Percentiles rank a stretch among this genome's conserved stretches.
phyloP scores from a whole-genome alignment of 129 eudicot species.

The Lonicera japonica region DNA sequence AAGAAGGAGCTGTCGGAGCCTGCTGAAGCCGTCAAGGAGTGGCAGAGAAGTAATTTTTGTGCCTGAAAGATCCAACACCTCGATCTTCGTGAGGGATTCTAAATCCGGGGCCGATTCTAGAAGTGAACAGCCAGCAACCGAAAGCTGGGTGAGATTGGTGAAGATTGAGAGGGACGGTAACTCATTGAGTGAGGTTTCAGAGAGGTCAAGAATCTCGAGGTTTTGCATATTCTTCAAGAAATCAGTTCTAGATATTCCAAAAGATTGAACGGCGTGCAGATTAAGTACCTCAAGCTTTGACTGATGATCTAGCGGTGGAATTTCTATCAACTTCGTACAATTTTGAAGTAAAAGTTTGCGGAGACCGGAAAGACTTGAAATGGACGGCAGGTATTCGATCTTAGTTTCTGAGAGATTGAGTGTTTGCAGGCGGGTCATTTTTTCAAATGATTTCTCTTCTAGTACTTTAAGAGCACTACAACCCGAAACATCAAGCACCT shows the following conservation, averaged over 20 bases:
- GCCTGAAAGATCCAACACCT: constrained; percentile 21
- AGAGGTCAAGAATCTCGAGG: constrained; percentile 24
- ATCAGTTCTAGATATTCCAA: constrained; percentile 5
- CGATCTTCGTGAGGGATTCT: constrained; percentile 12
- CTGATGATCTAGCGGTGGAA: constrained; percentile 5
- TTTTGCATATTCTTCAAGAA: constrained; percentile 13
- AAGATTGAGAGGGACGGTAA: constrained; percentile 23
- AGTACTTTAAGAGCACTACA: constrained; percentile 24
- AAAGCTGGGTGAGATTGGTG: constrained; percentile 7
- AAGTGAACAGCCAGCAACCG: constrained; percentile 15
- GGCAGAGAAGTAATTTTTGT: constrained; percentile 13
- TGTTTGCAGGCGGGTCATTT: constrained; percentile 13
- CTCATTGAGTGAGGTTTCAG: constrained; percentile 10
- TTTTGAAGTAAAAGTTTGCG: constrained; percentile 15
- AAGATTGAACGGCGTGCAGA: constrained; percentile 18
- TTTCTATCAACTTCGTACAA: constrained; percentile 16
- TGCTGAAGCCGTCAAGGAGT: constrained; percentile 2
- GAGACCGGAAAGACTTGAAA: constrained; percentile 12
- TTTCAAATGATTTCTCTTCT: constrained; percentile 22
- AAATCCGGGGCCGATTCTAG: constrained; percentile 10
- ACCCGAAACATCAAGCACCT: constrained; percentile 39
- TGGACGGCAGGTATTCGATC: constrained; percentile 17
- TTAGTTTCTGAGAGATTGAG: constrained; percentile 29
- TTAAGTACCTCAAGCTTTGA: constrained; percentile 28
- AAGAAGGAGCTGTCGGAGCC: constrained; percentile 15